These are phyloP conservation scores for Mycena crocata DNA, from an alignment of 768 basidiomycete genomes.

Conservation along the genomic window DNA sequence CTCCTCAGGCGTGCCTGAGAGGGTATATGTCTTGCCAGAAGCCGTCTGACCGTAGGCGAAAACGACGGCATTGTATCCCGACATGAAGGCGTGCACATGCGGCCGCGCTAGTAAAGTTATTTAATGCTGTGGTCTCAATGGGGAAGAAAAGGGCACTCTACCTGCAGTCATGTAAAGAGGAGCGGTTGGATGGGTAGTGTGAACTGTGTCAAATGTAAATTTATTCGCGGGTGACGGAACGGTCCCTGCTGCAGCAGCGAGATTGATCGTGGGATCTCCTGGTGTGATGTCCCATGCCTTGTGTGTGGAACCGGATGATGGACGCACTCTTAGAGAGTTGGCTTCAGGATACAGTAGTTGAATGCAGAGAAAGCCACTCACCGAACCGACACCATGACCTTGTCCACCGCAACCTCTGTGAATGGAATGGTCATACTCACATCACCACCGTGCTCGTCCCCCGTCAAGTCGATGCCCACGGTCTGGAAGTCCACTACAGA, in stretches of 20 bases:
- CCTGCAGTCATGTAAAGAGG: conserved; percentile 79
- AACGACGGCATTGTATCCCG: conserved; percentile 94
- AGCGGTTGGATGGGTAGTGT: conserved; percentile 84
- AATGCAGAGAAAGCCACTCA: conserved; percentile 41
- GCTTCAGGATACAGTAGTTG: conserved; percentile 13
- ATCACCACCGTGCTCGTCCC: conserved; percentile 31
- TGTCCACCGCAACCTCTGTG: conserved; percentile 80
- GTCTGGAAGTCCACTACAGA: conserved; percentile 81
- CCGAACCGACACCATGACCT: conserved; percentile 89
- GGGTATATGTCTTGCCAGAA: conserved; percentile 68
- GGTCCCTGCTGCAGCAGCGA: conserved; percentile 54
- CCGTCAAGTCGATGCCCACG: conserved; percentile 78
- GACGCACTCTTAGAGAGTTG: conserved; percentile 66
- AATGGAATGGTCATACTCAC: conserved; percentile 44
- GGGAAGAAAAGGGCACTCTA: no score
- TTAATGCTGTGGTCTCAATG: no score
- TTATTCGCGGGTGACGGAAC: conserved; percentile 51
- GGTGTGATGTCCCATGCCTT: conserved; percentile 68
- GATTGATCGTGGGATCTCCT: conserved; percentile 61
- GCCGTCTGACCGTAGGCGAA: conserved; percentile 95
- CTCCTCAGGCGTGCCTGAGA: conserved; percentile 83
- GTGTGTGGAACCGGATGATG: conserved; percentile 56
- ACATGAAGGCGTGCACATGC: conserved; percentile 93
- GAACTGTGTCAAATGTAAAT: conserved; percentile 81
- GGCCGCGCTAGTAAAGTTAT: no score